A percentile compares a stretch with the other conserved stretches of the same genome.
Conservation (phyloP, 257 asterid species). For the Plantago ovata region DNA sequence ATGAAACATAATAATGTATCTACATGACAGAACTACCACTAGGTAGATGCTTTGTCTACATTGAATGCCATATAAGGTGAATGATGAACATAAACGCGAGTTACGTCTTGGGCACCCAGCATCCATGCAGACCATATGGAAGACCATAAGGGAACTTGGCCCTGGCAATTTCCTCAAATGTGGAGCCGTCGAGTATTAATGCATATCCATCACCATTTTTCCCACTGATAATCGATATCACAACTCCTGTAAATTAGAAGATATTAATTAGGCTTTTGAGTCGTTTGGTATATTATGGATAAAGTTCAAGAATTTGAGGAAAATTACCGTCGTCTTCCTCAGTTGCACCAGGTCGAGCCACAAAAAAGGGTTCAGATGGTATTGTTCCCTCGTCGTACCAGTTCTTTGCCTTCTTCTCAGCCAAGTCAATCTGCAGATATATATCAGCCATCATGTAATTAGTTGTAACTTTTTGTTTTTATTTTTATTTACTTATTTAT, state of each 20-base stretch:
- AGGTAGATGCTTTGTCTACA: background rate
- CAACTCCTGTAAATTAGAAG: conserved; percentile 56
- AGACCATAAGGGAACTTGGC: conserved; percentile 95
- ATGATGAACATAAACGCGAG: background rate
- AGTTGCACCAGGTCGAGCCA: conserved; percentile 77
- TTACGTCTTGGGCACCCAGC: conserved; percentile 76
- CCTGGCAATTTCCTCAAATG: conserved; percentile 87
- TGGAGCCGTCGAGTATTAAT: conserved; percentile 67
- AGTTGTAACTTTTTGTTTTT: too few relatives aligned
- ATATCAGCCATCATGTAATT: background rate
- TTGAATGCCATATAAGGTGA: background rate
- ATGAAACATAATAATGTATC: conserved; percentile 3
- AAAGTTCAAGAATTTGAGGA: too few relatives aligned
- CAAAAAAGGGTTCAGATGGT: conserved; percentile 93
- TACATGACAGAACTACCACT: conserved; percentile 8
- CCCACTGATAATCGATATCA: conserved; percentile 75
- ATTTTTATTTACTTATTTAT: background rate
- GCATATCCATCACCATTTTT: conserved; percentile 90
- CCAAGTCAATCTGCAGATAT: conserved; percentile 36
- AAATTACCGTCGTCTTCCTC: conserved; percentile 88
- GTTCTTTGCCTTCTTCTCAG: conserved; percentile 75
- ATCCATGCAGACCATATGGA: conserved; percentile 95
- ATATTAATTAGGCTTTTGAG: background rate
- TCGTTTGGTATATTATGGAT: too few relatives aligned
- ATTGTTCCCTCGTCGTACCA: conserved; percentile 80